Evolutionary conservation across 2,329 filamentous ascomycete species (phyloP), one percentile per base, ranked within the genome.

Genomic region (Fusarium anguioides): DNA sequence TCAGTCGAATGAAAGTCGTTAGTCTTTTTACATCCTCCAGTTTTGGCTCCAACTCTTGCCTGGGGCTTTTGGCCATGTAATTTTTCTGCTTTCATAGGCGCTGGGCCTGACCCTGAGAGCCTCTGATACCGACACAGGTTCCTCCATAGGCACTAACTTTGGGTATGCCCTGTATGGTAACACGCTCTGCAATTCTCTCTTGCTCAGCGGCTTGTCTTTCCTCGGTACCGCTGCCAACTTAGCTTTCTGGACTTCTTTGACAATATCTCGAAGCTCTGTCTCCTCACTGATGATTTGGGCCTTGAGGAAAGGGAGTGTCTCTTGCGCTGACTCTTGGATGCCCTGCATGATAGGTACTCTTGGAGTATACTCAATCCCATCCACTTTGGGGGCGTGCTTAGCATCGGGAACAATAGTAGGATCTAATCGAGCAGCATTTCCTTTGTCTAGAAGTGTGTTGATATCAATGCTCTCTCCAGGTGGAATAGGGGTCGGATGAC

Each of bases 401-500:
- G 80, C 76, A 15, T 86, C 81, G 0, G 93, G 89, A 3, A 84
- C 76, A 48, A 91, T 86, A 3, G 77, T 75, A 0, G 89, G 86
- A 69, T 97, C 91, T 1, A 98, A 84, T 29, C 78, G 83, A 0
- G 95, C 93, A 20, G 83, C 76, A 0, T 84, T 70, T 6, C 92
- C 91, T 76, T 92, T 96, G 1, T 85, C 85, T 4, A 99, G 86
- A 2, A 99, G 85, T n/a, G 89, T 79, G 4, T 79, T 75, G 53
- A 99, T 97, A 75, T 97, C 94, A 10, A 99, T 78, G 62, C 89
- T 94, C 79, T 98, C 94, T 33, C 96, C 96, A 3, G 89, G 91
- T 0, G 92, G 85, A 39, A 99, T 98, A 27, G 90, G 84, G 1
- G 86, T 84, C 0, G 86, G 86, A 77, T 99, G 92, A 40, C 91